A percentile compares a stretch with the other conserved stretches of the same genome.
Conservation (phyloP, 257 asterid species). For the Solanum dulcamara region DNA sequence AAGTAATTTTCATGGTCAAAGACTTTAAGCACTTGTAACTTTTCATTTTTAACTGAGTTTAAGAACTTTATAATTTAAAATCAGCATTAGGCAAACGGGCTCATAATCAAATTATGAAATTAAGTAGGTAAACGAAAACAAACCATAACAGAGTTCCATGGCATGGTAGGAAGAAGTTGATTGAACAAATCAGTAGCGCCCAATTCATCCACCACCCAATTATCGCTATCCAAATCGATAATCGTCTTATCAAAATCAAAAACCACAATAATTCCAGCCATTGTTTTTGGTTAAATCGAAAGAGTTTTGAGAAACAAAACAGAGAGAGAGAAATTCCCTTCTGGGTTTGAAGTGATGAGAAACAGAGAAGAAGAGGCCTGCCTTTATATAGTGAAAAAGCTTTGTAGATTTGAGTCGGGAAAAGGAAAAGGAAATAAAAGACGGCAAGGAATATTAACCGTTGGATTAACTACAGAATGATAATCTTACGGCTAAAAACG, state of each 20-base stretch:
- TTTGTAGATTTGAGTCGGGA: neutral
- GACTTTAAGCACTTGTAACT: too few relatives aligned
- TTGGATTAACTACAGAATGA: slow-evolving; percentile 7
- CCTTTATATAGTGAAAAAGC: neutral
- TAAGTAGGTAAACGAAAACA: neutral
- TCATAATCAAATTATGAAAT: neutral
- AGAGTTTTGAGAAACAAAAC: neutral
- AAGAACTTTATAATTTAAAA: too few relatives aligned
- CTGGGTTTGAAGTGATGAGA: neutral
- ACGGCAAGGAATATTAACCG: slow-evolving; percentile 32
- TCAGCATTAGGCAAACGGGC: too few relatives aligned
- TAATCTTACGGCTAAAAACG: neutral
- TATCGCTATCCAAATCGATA: slow-evolving; percentile 30
- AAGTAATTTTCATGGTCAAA: too few relatives aligned
- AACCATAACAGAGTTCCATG: slow-evolving; percentile 30
- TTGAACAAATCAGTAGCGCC: slow-evolving; percentile 20
- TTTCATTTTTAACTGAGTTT: too few relatives aligned
- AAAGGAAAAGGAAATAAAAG: neutral
- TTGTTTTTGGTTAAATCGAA: neutral
- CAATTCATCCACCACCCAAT: slow-evolving; percentile 31
- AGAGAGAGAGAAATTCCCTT: neutral
- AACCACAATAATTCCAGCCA: slow-evolving; percentile 17
- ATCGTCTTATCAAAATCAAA: slow-evolving; percentile 39
- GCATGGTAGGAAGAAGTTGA: slow-evolving; percentile 26
- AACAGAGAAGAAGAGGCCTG: neutral